A percentile compares a stretch with the other conserved stretches of the same genome.
These are phyloP conservation scores for Penicillium malachiteum DNA, from an alignment of 495 filamentous ascomycete genomes.

Conservation along the genomic window DNA sequence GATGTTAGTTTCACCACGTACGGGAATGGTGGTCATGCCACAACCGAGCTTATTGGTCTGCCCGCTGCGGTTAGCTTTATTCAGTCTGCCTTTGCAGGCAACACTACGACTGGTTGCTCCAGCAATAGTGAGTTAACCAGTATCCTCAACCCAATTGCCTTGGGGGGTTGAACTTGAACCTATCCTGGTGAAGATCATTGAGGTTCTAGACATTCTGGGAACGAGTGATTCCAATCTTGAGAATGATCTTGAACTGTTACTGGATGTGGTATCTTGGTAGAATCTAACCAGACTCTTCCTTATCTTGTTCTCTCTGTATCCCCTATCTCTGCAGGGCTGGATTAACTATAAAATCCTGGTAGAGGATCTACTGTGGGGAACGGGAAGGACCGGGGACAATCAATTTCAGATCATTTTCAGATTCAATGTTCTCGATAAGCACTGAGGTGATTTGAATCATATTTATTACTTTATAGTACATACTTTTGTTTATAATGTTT, in stretches of 20 bases:
- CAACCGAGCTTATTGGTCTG: conserved; percentile 27
- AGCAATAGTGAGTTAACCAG: conserved; percentile 20
- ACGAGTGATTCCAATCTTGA: conserved; percentile 20
- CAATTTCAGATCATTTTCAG: no score
- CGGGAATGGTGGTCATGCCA: conserved; percentile 29
- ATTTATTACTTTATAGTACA: no score
- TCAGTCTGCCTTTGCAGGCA: conserved; percentile 29
- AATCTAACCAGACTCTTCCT: not conserved
- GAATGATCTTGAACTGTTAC: conserved; percentile 17
- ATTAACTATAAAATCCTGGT: no score
- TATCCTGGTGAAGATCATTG: conserved; percentile 21
- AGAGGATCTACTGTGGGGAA: no score
- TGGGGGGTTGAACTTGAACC: conserved; percentile 32
- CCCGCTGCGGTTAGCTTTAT: conserved; percentile 26
- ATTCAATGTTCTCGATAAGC: no score
- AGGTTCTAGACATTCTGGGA: conserved; percentile 18
- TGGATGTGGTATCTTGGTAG: conserved; percentile 6
- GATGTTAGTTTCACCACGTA: conserved; percentile 33
- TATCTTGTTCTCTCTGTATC: not conserved
- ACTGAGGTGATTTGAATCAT: no score
- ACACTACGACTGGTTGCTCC: conserved; percentile 19
- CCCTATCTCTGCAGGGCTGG: no score
- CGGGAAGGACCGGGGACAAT: no score
- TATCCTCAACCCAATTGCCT: conserved; percentile 25
- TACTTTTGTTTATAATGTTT: no score